These are phyloP conservation scores for Calvatia gigantea DNA, from an alignment of 768 basidiomycete species.

Conservation along the genomic window DNA sequence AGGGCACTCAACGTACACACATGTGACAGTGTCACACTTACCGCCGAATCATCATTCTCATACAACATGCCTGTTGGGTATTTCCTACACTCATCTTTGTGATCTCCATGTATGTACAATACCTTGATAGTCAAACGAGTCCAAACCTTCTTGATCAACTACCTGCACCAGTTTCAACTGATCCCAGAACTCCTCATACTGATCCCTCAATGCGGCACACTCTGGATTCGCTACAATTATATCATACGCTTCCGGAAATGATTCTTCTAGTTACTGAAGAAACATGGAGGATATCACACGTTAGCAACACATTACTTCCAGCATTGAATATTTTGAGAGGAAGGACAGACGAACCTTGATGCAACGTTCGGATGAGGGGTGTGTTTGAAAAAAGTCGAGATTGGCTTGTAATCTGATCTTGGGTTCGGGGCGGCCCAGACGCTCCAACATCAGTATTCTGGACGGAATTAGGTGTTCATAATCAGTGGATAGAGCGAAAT, in stretches of 20 bases:
- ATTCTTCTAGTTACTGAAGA: slow-evolving; percentile 45
- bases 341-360: slow-evolving; percentile 60
- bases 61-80: too few relatives aligned
- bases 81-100: too few relatives aligned
- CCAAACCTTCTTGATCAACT: neutral
- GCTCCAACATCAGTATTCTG: slow-evolving; percentile 74
- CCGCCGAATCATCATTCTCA: too few relatives aligned
- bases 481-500: slow-evolving; percentile 1
- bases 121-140: neutral
- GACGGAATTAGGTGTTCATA: neutral
- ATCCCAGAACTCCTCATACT: slow-evolving; percentile 30
- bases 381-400: slow-evolving; percentile 71
- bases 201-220: slow-evolving; percentile 42
- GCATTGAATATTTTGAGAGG: neutral
- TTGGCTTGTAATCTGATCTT: slow-evolving; percentile 21
- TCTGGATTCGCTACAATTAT: slow-evolving; percentile 53
- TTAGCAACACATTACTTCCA: neutral
- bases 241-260: slow-evolving; percentile 54
- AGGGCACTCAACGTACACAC: too few relatives aligned
- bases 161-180: neutral
- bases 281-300: neutral
- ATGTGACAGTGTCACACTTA: too few relatives aligned
- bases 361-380: slow-evolving; percentile 72
- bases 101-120: neutral
- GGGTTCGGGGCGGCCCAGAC: slow-evolving; percentile 58